Evolutionary conservation across 768 basidiomycete genomes (phyloP).

Genomic region (Grammothele lineata): DNA sequence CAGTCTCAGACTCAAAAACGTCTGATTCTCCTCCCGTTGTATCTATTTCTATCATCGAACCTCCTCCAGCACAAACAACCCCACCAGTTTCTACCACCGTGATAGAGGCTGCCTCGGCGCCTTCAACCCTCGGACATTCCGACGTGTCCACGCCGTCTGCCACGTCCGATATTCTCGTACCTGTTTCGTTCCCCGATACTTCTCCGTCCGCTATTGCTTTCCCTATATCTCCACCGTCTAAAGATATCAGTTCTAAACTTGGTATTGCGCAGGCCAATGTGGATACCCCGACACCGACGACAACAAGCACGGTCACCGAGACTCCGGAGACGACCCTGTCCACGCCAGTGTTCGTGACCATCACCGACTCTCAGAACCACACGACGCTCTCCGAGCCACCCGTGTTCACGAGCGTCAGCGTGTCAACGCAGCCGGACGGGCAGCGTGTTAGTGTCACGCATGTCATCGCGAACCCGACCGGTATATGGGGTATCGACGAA

Average conservation of each 20-base stretch:
- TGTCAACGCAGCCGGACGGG: constrained; percentile 44
- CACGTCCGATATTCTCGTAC: too few species aligned
- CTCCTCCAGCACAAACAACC: too few species aligned
- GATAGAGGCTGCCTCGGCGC: too few species aligned
- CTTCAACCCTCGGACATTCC: too few species aligned
- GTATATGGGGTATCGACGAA: constrained; percentile 23
- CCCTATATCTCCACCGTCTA: background rate
- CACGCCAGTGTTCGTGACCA: constrained; percentile 38
- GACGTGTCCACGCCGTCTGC: too few species aligned
- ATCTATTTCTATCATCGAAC: too few species aligned
- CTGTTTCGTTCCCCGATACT: constrained; percentile 1
- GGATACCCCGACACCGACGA: constrained; percentile 19
- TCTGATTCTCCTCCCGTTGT: too few species aligned
- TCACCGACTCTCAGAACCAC: constrained; percentile 35
- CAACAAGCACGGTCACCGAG: constrained; percentile 39
- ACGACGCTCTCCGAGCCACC: constrained; percentile 40
- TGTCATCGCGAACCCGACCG: constrained; percentile 48
- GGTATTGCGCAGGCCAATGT: constrained; percentile 16
- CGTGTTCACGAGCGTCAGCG: constrained; percentile 41
- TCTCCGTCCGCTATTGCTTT: background rate
- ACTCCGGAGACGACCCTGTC: constrained; percentile 41
- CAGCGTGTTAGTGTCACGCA: constrained; percentile 45
- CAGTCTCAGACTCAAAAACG: too few species aligned
- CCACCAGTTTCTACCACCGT: background rate
- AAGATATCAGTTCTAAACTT: constrained; percentile 7